Base-by-base conservation (phyloP, 164 flowering plant species). In the Amborella trichopoda region DNA sequence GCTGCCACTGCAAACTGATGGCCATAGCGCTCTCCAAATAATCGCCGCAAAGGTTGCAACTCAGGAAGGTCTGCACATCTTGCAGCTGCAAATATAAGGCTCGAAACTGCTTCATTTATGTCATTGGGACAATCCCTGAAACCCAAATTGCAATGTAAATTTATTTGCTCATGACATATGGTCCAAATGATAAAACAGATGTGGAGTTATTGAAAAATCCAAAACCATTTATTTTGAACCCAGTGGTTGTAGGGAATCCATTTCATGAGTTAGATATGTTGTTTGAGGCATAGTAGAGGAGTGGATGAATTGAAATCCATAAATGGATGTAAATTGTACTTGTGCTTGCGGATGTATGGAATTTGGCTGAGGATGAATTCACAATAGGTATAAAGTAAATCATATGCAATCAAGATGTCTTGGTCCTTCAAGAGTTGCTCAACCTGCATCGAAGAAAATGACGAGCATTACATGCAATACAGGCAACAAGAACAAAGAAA, bases 1-100 rank as follows among this genome's bases (percentile, higher is more conserved):
- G 41, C 41, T 3, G 9, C 16, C 21, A 48, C 34, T 25, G 76
- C 87, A 60, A 83, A 28, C 28, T 67, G 54, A 61, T 60, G 66
- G 32, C 79, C 99, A 54, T 78, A 84, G 76, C 58, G 76, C 64
- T 79, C 91, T 22, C 77, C 68, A 61, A 93, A 81, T 28, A 70
- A 27, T 23, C 73, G 59, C 64, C 99, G 77, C 5, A 93, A 80
- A 19, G 74, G 86, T 37, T 94, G 86, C 41, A 93, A 59, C 51
- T 87, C 95, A n/a, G 93, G 96, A 42, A 91, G 64, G 63, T 86
- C 96, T 22, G 96, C 78, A 62, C 77, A 80, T 57, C 96, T 71
- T 17, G 98, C 83, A 1, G 98, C 96, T 40, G 98, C 98, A 70
- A 70, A 80, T 74, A 81, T 78, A 32, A 91, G 64, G 32, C 85